Evolutionary conservation across 108 stramenopile species (phyloP), one percentile per base, ranked within the genome.

Genomic region (Skeletonema marinoi): DNA sequence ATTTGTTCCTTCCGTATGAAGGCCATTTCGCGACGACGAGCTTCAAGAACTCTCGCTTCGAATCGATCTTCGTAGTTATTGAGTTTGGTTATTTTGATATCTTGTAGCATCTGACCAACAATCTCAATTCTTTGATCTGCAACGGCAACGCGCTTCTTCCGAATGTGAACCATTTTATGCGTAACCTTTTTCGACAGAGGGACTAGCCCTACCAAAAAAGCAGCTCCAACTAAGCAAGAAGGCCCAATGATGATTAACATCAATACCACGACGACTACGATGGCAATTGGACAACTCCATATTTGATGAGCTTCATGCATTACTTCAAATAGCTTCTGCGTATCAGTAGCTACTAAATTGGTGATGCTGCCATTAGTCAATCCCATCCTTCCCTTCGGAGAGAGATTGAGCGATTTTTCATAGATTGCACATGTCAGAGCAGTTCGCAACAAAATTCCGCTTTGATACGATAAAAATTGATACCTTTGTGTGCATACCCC

Each of bases 291-390:
- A 42, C 90, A 71, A 41, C 87, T 77, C 94, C 94, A 96, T 29
- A 93, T 73, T 42, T 92, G 75, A 82, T 96, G 92, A 4, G 77
- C 83, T 33, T 92, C 90, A 67, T 25, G 25, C 54, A 85, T 70
- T 3, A 89, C 89, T 83, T 92, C 91, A 71, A 87, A 91, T n/a
- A 92, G 48, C 61, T 91, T 93, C 69, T 93, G 90, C 7, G 86
- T 78, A 76, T 96, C 94, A 17, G 88, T 83, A 3, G 88, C 88
- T 16, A 93, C 86, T 10, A 96, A 71, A 44, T 89, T 93, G 50
- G 85, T 86, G 29, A 90, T 71, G 70, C 90, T 82, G 21, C 91
- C 93, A 3, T 84, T 78, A 0, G 89, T 88, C 32, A 90, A 65
- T 13, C 85, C 84, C 3, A 79, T 82, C 25, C 60, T 32, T 60